Conservation (phyloP, 1,284 basidiomycete genomes). For the Leccinum subatratum region DNA sequence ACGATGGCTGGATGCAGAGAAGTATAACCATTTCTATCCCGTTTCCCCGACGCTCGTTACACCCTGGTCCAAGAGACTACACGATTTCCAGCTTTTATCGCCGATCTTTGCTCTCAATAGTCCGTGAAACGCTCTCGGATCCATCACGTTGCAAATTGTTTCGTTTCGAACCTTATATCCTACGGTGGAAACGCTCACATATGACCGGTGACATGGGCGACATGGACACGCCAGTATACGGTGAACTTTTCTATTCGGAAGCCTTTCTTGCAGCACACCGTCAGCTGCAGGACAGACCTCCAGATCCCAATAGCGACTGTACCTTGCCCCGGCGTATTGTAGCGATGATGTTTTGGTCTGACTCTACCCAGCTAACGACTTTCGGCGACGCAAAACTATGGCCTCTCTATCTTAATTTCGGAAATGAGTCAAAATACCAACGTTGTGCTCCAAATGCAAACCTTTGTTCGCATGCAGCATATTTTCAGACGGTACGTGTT, state of each 20-base stretch:
- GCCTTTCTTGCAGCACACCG: not conserved
- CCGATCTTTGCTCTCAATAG: not conserved
- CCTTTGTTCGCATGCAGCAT: not conserved
- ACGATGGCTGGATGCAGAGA: not conserved
- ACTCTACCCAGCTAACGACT: not conserved
- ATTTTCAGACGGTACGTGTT: not conserved
- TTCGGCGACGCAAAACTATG: not conserved
- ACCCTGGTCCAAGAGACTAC: not conserved
- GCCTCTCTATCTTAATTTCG: not conserved
- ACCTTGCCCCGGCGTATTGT: not conserved
- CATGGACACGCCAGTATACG: not conserved
- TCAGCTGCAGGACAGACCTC: not conserved
- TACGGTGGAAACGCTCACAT: not conserved
- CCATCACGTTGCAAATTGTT: not conserved
- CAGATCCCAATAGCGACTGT: not conserved
- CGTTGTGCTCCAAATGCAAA: not conserved
- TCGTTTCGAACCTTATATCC: not conserved
- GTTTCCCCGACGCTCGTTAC: not conserved
- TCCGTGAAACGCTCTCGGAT: not conserved
- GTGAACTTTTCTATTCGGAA: not conserved
- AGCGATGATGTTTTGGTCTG: not conserved
- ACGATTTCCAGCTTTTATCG: not conserved
- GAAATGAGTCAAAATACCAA: not conserved
- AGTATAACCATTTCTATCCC: not conserved
- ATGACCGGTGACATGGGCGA: not conserved